phyloP scores from a whole-genome alignment of 1,284 basidiomycete species.

The Cutaneotrichosporon cutaneum region DNA sequence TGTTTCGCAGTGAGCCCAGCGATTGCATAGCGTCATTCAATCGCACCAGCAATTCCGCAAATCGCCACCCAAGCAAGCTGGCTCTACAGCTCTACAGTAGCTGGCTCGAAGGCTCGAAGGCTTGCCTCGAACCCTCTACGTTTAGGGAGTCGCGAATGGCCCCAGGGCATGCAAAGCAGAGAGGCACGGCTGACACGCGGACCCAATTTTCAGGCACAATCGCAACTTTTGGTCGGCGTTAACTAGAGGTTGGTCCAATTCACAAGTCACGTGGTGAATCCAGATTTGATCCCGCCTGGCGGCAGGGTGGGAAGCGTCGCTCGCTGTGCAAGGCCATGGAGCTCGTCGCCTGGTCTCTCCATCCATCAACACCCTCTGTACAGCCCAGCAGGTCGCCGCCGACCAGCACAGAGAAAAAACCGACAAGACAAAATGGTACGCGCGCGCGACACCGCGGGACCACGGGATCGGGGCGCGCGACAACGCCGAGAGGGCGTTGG shows the following conservation, averaged over 20 bases:
- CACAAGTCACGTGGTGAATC: neutral
- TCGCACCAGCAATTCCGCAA: no score
- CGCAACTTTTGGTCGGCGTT: neutral
- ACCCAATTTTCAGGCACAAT: no score
- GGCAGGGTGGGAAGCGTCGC: no score
- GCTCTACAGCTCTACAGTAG: no score
- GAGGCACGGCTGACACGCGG: no score
- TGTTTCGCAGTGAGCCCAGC: no score
- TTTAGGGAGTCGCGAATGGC: no score
- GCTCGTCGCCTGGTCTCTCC: constrained; percentile 8
- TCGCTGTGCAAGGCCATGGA: neutral
- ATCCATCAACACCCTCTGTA: constrained; percentile 11
- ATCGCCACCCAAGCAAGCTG: neutral
- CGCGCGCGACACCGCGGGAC: neutral
- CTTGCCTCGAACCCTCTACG: no score
- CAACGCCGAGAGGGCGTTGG: neutral
- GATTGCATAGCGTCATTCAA: no score
- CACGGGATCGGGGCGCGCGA: neutral
- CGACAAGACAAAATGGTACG: constrained; percentile 18
- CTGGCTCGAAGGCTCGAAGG: no score
- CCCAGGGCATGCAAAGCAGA: no score
- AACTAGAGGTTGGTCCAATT: neutral
- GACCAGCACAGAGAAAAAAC: constrained; percentile 14
- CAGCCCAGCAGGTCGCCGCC: constrained; percentile 10
- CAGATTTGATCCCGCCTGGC: constrained; percentile 4